Base-by-base conservation (phyloP, 2,329 filamentous ascomycete species). In the Cladosporium colombiae region DNA sequence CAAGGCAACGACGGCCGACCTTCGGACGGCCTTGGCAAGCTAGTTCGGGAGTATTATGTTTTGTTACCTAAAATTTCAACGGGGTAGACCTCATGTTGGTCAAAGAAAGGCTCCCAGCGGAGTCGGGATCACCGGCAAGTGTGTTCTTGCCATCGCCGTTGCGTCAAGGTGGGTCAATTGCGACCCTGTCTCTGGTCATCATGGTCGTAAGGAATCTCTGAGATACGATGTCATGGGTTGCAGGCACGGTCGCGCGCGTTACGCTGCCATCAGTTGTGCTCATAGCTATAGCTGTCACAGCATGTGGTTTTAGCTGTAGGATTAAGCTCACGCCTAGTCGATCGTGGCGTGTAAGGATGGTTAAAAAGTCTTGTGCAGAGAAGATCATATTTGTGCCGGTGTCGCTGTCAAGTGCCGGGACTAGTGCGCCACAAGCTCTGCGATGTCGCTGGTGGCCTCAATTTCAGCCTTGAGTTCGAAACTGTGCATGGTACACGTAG, bases 31-130 rank as follows among this genome's bases (percentile, higher is more conserved):
- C 60, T 63, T 63, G 60, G 60, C 60, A 50, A 55, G 60, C 60
- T 63, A 63, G 60, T 63, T 31, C 60, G 60, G 49, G 29, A 63
- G 50, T 55, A 52, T 40, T 55, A 23, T 55, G 60, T 63, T 18
- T n/a, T 40, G 49, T 63, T 63, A 63, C 60, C 49, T 63, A 63
- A 63, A 58, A 58, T 37, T 58, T 58, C 56, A 58, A 58, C 33
- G 29, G 60, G 49, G 50, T 44, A 63, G 50, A 35, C 46, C 60
- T 63, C 60, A 55, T 55, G 35, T 63, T 55, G 60, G 55, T 35
- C 60, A 63, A 56, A 63, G 60, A 63, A 40, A 18, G 44, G 35
- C 50, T 33, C 60, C 55, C 55, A 16, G 60, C 50, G 60, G 60
- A 55, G 21, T 44, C 60, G 60, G 60, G 60, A 56, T 40, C 50